A percentile compares a stretch with the other conserved stretches of the same genome.
phyloP scores from a whole-genome alignment of 352 stramenopile species.

The Globisporangium rhizosaccharum region DNA sequence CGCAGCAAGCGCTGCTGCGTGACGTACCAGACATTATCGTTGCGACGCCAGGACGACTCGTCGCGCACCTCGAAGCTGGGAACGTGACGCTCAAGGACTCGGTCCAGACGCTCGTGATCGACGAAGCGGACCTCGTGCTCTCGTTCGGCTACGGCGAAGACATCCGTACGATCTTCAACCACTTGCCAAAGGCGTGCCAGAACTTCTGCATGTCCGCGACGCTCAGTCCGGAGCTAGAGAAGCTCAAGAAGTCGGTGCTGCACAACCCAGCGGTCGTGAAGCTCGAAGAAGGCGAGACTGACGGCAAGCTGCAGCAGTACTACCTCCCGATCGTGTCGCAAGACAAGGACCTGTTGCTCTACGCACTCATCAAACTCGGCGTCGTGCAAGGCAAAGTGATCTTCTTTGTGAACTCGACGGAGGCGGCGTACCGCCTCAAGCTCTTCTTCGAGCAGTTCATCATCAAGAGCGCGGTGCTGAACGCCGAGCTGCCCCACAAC shows the following conservation, averaged over 20 bases:
- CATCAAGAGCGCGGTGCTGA: slow-evolving; percentile 98
- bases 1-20: slow-evolving; percentile 81
- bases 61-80: slow-evolving; percentile 77
- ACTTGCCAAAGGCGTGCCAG: slow-evolving; percentile 97
- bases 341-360: slow-evolving; percentile 97
- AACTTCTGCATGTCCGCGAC: slow-evolving; percentile 98
- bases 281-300: slow-evolving; percentile 89
- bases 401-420: slow-evolving; percentile 98
- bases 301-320: slow-evolving; percentile 94
- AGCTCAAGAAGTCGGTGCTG: slow-evolving; percentile 96
- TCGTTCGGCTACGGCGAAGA: slow-evolving; percentile 95
- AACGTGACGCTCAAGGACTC: slow-evolving; percentile 85
- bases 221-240: slow-evolving; percentile 93
- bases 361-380: slow-evolving; percentile 97
- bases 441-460: slow-evolving; percentile 99
- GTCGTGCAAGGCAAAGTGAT: slow-evolving; percentile 96
- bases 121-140: slow-evolving; percentile 98
- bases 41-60: slow-evolving; percentile 92
- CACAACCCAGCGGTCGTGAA: slow-evolving; percentile 97
- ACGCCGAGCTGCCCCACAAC: slow-evolving; percentile 97
- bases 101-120: slow-evolving; percentile 96
- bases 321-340: slow-evolving; percentile 83
- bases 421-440: slow-evolving; percentile 94
- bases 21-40: slow-evolving; percentile 92
- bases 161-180: slow-evolving; percentile 91